phyloP scores from a whole-genome alignment of 73 alveolate genomes.

The Stentor roeselii region DNA sequence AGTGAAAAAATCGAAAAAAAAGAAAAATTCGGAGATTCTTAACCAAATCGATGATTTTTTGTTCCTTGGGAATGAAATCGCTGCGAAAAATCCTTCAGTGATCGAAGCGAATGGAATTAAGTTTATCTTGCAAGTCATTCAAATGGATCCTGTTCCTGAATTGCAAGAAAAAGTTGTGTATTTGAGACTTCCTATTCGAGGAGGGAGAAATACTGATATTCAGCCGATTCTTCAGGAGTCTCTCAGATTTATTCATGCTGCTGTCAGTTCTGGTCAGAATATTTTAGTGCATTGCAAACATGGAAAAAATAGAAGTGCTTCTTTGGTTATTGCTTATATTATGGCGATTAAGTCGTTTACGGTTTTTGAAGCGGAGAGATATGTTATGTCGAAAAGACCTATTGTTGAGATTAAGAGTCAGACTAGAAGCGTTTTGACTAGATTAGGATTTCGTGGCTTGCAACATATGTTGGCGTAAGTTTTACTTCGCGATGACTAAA shows the following conservation, averaged over 20 bases:
- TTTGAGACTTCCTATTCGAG: not conserved
- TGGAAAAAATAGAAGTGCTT: conserved; percentile 9
- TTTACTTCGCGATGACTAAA: too few relatives aligned
- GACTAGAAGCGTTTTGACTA: not conserved
- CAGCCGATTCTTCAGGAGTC: conserved; percentile 5
- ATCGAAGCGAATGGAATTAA: not conserved
- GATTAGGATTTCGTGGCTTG: too few relatives aligned
- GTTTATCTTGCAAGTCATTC: not conserved
- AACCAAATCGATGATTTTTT: not conserved
- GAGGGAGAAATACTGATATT: conserved; percentile 1
- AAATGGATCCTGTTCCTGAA: not conserved
- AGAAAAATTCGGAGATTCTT: too few relatives aligned
- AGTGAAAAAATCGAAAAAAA: too few relatives aligned
- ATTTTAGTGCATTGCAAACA: conserved; percentile 8
- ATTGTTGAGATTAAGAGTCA: not conserved
- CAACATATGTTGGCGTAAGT: too few relatives aligned
- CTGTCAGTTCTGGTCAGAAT: not conserved
- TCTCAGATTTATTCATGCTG: not conserved
- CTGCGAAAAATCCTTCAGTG: not conserved
- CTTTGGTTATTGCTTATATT: conserved; percentile 4
- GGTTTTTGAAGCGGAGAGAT: not conserved
- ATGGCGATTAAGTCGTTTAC: not conserved
- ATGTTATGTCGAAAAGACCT: not conserved
- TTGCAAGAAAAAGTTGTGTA: not conserved
- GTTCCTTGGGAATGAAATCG: not conserved